These are phyloP conservation scores for Lasiodiplodia sp. DNA, from an alignment of 2,329 filamentous ascomycete species.

Conservation along the genomic window DNA sequence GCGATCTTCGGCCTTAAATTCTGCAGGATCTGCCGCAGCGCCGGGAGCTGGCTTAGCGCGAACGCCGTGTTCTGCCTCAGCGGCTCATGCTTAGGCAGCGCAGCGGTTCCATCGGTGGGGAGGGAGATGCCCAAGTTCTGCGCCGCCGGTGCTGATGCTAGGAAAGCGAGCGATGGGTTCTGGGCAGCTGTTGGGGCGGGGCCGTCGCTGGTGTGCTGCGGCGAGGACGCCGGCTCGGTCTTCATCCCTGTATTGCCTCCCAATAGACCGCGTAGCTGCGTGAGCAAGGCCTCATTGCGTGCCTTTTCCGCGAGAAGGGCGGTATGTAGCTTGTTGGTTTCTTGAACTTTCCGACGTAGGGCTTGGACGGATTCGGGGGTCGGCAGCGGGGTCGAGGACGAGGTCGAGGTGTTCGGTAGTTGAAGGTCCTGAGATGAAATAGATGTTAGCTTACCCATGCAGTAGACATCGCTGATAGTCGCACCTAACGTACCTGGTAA, in stretches of 20 bases:
- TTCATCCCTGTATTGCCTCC: constrained; percentile 38
- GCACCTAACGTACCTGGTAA: constrained; percentile 68
- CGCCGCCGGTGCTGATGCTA: constrained; percentile 59
- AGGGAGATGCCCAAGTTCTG: constrained; percentile 53
- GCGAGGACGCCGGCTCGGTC: constrained; percentile 58
- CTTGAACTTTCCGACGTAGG: constrained; percentile 77
- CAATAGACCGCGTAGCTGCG: constrained; percentile 67
- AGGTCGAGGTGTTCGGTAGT: constrained; percentile 23
- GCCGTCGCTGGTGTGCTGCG: constrained; percentile 49
- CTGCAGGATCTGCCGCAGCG: constrained; percentile 74
- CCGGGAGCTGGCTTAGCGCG: constrained; percentile 81
- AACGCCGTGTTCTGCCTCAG: constrained; percentile 78
- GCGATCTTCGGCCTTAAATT: constrained; percentile 71
- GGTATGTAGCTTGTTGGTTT: constrained; percentile 77
- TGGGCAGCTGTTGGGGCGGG: constrained; percentile 30
- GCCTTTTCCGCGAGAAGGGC: constrained; percentile 73
- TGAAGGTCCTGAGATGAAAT: background rate
- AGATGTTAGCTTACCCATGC: background rate
- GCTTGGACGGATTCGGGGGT: constrained; percentile 73
- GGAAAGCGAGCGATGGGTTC: constrained; percentile 59
- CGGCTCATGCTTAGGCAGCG: constrained; percentile 28
- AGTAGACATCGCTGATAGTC: background rate
- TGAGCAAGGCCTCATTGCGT: constrained; percentile 75
- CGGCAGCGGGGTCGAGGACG: constrained; percentile 47
- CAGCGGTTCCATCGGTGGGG: constrained; percentile 51